Evolutionary conservation across 1,284 basidiomycete genomes (phyloP), one percentile per base, ranked within the genome.

Genomic region (Athelia psychrophila): DNA sequence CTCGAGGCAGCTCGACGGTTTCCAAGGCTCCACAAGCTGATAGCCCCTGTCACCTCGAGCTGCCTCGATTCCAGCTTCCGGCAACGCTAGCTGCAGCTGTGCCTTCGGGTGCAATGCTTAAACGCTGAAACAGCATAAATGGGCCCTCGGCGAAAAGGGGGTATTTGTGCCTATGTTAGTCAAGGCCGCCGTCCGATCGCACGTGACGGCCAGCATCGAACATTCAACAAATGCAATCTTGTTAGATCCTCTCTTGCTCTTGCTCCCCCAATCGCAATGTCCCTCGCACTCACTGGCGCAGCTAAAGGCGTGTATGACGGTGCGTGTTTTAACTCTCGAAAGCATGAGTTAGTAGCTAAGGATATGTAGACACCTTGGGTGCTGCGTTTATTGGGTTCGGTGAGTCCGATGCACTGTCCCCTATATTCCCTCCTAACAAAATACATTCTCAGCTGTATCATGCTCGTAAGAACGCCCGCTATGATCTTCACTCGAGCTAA

Each of bases 401-500:
- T 30, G 27, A 30, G 27, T 30, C 27, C 6, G 13, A 13, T 13
- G 27, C 5, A 6, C 27, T 13, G 5, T 30, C 27, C 13, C 27
- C 27, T 6, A 5, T 13, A 5, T 13, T 5, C 27, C 27, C 13
- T 30, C 13, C 27, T 30, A 13, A 30, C 27, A 30, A 30, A 5
- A 30, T 30, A 5, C 27, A 13, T 6, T 13, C 5, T 30, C 27
- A 30, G 27, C 38, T 22, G 20, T 42, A 18, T 42, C 38, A 18
- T 42, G n/a, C 38, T 5, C 20, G 38, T 42, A 42, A 42, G 38
- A 18, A 42, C 5, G n/a, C 20, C n/a, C n/a, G 16, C 38, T 16
- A 8, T 16, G 20, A 42, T 42, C 38, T 18, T n/a, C 53, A 9
- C 35, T 52, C 23, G 50, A 49, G 12, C 48, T 53, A 15, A 44